Base-by-base conservation (phyloP, 345 rosid species). In the Corchorus capsularis region DNA sequence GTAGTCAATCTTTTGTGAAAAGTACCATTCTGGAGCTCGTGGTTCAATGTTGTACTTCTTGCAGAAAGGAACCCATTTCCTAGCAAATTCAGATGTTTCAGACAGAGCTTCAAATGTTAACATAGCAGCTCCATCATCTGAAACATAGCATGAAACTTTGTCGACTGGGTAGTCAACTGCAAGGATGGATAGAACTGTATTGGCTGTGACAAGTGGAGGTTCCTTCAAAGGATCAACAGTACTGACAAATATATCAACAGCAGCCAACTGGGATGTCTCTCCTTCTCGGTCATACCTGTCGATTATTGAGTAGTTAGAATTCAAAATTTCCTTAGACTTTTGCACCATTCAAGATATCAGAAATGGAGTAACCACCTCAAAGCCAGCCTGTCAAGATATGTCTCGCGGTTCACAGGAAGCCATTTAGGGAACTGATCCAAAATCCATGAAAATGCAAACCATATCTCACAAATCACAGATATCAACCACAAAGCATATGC, bases 71-170 rank as follows among this genome's bases (percentile, higher is more conserved):
- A 91, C 98, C 98, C 97, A 93, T 79, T 91, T 91, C 66, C 93
- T 85, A 50, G 98, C 94, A 89, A 93, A 93, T 79, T 93, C 98
- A 60, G 98, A 86, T 76, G 98, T 93, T 84, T 93, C 98, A 41
- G 94, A 84, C 56, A 93, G 84, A 70, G 98, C 85, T 88, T 93
- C 98, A 78, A 93, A 93, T 63, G 94, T 82, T 81, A 93, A 80
- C 98, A 93, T 93, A 43, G 98, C 94, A 64, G 98, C 94, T 82
- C 98, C 98, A 84, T 93, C 98, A 83, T 93, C 98, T 35, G 98
- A 93, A 65, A 93, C 88, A 84, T 93, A 93, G 87, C 98, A 93
- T 32, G 98, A 91, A 76, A 93, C 94, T 87, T 93, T 93, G 88
- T 93, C 97, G 77, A 93, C 89, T 4, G 98, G 98, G 81, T 93